phyloP scores from a whole-genome alignment of 176 grass and related monocot species.

The Saccharum spontaneum region DNA sequence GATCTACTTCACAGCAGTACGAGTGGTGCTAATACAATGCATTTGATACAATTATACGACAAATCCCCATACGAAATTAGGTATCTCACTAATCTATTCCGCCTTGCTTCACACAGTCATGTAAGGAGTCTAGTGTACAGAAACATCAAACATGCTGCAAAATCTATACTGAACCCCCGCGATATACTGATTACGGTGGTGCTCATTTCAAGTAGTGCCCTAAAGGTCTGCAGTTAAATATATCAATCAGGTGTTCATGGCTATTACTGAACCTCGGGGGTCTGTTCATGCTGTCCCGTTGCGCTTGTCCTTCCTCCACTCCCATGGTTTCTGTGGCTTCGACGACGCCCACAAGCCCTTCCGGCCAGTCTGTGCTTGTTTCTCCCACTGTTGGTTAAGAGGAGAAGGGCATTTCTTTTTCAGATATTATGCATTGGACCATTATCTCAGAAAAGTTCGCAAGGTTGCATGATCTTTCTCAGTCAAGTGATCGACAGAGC shows the following conservation, averaged over 20 bases:
- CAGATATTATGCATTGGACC: not conserved
- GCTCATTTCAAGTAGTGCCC: too few relatives aligned
- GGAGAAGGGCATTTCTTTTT: not conserved
- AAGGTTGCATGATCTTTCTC: not conserved
- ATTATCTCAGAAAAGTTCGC: not conserved
- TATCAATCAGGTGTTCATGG: too few relatives aligned
- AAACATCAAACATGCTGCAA: not conserved
- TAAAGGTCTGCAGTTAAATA: too few relatives aligned
- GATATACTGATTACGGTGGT: not conserved
- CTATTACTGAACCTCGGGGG: not conserved
- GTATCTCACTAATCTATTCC: not conserved
- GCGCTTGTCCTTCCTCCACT: slow-evolving; percentile 76
- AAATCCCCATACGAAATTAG: not conserved
- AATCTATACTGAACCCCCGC: not conserved
- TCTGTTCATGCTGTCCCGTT: slow-evolving; percentile 49
- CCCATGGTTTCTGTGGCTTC: slow-evolving; percentile 91
- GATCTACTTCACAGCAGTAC: too few relatives aligned
- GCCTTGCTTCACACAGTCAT: not conserved
- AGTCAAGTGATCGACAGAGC: not conserved
- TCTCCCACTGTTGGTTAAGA: slow-evolving; percentile 64
- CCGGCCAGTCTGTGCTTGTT: slow-evolving; percentile 57
- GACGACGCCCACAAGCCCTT: slow-evolving; percentile 79
- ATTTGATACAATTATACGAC: not conserved
- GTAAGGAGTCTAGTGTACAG: not conserved
- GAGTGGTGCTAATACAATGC: not conserved